A percentile compares a stretch with the other conserved stretches of the same genome.
phyloP scores from a whole-genome alignment of 805 yeast genomes.

The Candida pini region DNA sequence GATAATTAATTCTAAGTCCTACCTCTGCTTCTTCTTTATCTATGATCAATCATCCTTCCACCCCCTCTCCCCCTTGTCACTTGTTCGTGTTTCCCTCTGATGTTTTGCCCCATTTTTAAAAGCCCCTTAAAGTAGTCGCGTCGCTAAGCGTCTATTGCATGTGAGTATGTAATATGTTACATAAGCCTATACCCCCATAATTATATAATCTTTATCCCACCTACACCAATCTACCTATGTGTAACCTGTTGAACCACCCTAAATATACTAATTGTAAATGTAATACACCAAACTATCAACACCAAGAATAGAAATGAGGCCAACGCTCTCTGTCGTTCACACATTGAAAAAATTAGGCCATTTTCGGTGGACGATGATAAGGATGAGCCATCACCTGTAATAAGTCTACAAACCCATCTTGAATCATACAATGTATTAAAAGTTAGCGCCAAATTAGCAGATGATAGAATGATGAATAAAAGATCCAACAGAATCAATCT shows the following conservation, averaged over 20 bases:
- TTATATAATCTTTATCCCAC: too few relatives aligned
- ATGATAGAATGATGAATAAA: conserved; percentile 78
- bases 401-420: conserved; percentile 87
- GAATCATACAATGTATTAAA: conserved; percentile 77
- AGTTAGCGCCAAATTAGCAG: conserved; percentile 82
- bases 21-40: too few relatives aligned
- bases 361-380: neutral
- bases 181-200: too few relatives aligned
- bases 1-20: neutral
- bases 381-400: too few relatives aligned
- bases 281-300: conserved; percentile 75
- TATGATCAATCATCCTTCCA: too few relatives aligned
- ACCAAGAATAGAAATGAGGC: conserved; percentile 75
- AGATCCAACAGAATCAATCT: conserved; percentile 76
- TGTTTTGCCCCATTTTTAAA: too few relatives aligned
- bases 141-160: too few relatives aligned
- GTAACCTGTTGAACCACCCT: conserved; percentile 70
- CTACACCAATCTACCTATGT: conserved; percentile 7
- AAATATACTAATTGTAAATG: conserved; percentile 77
- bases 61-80: too few relatives aligned
- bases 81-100: too few relatives aligned
- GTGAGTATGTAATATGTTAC: too few relatives aligned
- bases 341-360: conserved; percentile 41
- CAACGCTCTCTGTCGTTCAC: conserved; percentile 72
- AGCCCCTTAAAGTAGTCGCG: too few relatives aligned